Conservation (phyloP, 1,139 yeast genomes). For the Tardiomyces depauwii region DNA sequence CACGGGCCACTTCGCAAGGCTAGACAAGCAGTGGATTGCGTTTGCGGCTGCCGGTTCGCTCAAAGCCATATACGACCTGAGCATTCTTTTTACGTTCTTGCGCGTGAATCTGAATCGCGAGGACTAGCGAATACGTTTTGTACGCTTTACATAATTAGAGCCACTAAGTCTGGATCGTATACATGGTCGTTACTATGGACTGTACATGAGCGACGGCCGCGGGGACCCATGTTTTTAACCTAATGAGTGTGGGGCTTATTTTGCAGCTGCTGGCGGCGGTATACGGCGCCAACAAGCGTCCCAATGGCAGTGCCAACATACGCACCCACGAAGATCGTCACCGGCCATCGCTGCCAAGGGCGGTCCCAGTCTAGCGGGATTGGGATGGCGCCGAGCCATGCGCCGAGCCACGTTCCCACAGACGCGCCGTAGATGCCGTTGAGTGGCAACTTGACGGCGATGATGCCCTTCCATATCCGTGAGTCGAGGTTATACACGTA, state of each 20-base stretch:
- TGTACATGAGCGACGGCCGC: no score
- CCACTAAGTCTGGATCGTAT: no score
- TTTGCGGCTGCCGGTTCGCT: slow-evolving; percentile 55
- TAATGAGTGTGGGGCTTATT: neutral
- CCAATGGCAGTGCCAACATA: slow-evolving; percentile 65
- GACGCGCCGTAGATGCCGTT: slow-evolving; percentile 28
- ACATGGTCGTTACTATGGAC: no score
- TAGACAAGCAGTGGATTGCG: slow-evolving; percentile 40
- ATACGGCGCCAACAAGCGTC: slow-evolving; percentile 18
- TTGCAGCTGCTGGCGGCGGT: neutral
- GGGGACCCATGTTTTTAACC: no score
- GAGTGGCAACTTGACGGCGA: slow-evolving; percentile 23
- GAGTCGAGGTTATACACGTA: slow-evolving; percentile 48
- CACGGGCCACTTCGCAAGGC: slow-evolving; percentile 61
- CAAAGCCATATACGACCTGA: slow-evolving; percentile 23
- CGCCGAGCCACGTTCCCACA: slow-evolving; percentile 51
- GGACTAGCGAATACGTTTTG: no score
- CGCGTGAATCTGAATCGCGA: slow-evolving; percentile 7
- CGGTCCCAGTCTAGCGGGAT: slow-evolving; percentile 97
- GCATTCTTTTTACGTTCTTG: neutral
- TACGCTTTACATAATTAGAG: no score
- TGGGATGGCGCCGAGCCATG: slow-evolving; percentile 91
- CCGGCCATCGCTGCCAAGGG: slow-evolving; percentile 97
- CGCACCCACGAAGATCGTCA: slow-evolving; percentile 73
- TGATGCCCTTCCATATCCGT: slow-evolving; percentile 33